These are phyloP conservation scores for Cladophialophora exuberans DNA, from an alignment of 2,329 filamentous ascomycete species.

Conservation along the genomic window DNA sequence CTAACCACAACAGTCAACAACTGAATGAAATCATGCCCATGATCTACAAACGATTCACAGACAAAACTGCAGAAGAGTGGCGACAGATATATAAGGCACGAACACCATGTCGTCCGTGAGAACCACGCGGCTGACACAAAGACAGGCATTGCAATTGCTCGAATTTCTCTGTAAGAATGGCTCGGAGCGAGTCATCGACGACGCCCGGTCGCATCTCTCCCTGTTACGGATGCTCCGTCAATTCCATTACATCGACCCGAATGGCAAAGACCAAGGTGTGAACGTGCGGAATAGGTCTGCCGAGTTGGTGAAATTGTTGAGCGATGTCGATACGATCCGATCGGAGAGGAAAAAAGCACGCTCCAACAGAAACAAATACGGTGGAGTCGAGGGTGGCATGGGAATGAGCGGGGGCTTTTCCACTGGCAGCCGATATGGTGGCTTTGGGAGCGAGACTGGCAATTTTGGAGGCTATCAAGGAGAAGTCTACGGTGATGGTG, in stretches of 20 bases:
- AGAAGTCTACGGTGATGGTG: conserved; percentile 90
- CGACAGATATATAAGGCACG: conserved; percentile 95
- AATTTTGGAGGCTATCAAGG: conserved; percentile 64
- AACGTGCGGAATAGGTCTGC: conserved; percentile 97
- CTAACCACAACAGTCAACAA: conserved; percentile 64
- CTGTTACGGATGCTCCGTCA: conserved; percentile 97
- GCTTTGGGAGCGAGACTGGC: conserved; percentile 80
- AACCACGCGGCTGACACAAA: not conserved
- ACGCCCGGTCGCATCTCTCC: conserved; percentile 91
- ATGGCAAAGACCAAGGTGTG: conserved; percentile 97
- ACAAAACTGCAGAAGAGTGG: conserved; percentile 98
- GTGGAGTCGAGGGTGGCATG: conserved; percentile 84
- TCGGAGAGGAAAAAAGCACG: conserved; percentile 83
- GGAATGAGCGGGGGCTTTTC: conserved; percentile 60
- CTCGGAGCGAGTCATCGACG: conserved; percentile 95
- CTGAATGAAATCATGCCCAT: conserved; percentile 99
- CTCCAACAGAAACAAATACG: conserved; percentile 89
- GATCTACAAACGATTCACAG: conserved; percentile 99
- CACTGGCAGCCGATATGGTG: conserved; percentile 72
- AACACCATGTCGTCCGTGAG: not conserved
- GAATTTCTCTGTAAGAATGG: conserved; percentile 98
- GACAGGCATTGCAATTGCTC: conserved; percentile 78
- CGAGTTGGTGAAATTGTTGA: conserved; percentile 89
- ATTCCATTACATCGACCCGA: conserved; percentile 94
- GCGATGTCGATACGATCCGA: conserved; percentile 65